Evolutionary conservation across 1,284 basidiomycete genomes (phyloP), one percentile per base, ranked within the genome.

Genomic region (Marasmius fiardii): DNA sequence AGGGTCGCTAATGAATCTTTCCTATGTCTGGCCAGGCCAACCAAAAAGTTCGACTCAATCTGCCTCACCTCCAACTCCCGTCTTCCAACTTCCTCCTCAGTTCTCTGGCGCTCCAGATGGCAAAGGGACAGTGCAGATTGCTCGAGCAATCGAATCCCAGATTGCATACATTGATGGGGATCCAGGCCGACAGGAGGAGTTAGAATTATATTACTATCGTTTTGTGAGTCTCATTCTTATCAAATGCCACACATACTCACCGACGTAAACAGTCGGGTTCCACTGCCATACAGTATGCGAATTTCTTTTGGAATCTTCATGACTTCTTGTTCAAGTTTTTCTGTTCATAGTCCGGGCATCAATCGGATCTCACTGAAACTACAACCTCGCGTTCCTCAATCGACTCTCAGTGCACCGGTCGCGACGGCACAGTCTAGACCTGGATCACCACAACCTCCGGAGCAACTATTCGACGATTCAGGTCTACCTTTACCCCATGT

Each of bases 341-440:
- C 61, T 64, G 6, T 62, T 67, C 21, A 61, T 66, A 65, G 64
- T 44, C 73, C 74, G 4, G 74, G 74, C 20, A 70, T 76, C 59
- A 74, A 74, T 54, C 69, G 73, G 3, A 74, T 76, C 43, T 67
- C 68, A 3, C 65, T 76, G 31, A 73, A 73, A 61, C 63, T 76
- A 5, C 72, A 73, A 56, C 64, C 68, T 16, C 35, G 37, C 16
- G 21, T 48, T 34, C 26, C 1, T 14, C 51, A 47, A 24, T 26
- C 48, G 7, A 47, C 31, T 39, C 45, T 37, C n/a, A 47, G 45
- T n/a, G 53, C 64, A 61, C 52, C 61, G 59, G 60, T 51, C 51
- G 63, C 43, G 23, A 60, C 61, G 20, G 59, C 60, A 8, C 53
- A 60, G 21, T 54, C 61, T 10, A 57, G 59, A 14, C 60, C 64